Conservation (phyloP, 208 protist genomes). For the Crithidia mellificae region DNA sequence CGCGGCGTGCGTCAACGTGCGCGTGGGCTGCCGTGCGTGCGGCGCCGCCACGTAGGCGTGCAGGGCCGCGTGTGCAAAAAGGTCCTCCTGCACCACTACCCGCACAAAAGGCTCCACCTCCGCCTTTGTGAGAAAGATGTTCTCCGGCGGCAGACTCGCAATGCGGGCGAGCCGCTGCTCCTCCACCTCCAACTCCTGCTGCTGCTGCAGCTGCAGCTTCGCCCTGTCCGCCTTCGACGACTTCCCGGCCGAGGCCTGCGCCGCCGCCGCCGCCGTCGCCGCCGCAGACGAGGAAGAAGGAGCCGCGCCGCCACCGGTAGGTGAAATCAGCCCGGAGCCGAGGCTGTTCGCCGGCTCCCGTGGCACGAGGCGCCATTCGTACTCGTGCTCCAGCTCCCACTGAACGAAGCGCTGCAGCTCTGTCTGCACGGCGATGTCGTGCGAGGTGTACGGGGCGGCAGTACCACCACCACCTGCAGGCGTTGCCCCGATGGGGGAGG, state of each 20-base stretch:
- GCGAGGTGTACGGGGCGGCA: conserved; percentile 12
- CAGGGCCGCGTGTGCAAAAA: conserved; percentile 62
- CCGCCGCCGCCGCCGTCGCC: neutral
- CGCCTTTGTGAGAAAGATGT: conserved; percentile 62
- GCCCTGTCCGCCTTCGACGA: conserved; percentile 39
- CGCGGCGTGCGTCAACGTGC: conserved; percentile 12
- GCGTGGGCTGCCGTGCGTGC: conserved; percentile 5
- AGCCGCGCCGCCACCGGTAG: conserved; percentile 1
- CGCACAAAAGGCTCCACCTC: conserved; percentile 50
- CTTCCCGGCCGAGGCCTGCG: conserved; percentile 29
- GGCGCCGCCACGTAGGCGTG: conserved; percentile 32
- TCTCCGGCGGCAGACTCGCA: conserved; percentile 61
- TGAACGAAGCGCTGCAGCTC: conserved; percentile 45
- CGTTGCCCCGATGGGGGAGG: neutral
- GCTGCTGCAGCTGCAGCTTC: conserved; percentile 46
- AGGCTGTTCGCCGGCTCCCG: conserved; percentile 24
- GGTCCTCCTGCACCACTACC: conserved; percentile 48
- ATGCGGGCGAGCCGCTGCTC: conserved; percentile 40
- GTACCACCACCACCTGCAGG: neutral
- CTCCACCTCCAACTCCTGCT: conserved; percentile 67
- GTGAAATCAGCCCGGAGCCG: neutral
- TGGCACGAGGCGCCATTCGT: conserved; percentile 57
- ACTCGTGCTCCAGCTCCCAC: conserved; percentile 58
- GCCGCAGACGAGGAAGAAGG: too few species aligned
- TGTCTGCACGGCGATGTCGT: conserved; percentile 17